Evolutionary conservation across 371 early-diverging fungal genomes (phyloP), one percentile per base, ranked within the genome.

Genomic region (Syncephalastrum monosporum): DNA sequence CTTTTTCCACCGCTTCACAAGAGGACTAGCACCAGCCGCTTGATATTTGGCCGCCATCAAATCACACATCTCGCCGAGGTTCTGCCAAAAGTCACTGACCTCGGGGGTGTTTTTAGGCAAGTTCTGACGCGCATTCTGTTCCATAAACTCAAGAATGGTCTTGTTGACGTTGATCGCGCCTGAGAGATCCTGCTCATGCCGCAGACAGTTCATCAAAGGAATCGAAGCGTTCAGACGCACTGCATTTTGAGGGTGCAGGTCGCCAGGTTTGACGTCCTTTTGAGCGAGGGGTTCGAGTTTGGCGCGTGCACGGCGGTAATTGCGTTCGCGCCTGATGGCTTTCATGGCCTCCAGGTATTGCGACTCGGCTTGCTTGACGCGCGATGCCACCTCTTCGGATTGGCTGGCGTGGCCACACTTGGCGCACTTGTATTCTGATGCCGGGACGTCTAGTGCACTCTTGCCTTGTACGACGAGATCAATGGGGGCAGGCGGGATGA

Each of bases 31-130:
- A n/a, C 60, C 58, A 15, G 19, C 17, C 6, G 19, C 56, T 42
- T 54, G 61, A 49, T 69, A 71, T 50, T 82, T 67, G 29, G 66
- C 66, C 10, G 76, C 81, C 69, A 79, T 71, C 47, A 67, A 62
- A 45, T 72, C 58, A 47, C 75, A 78, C 51, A 83, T 59, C 55
- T 87, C 87, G 24, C 82, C 86, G n/a, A 89, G 64, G 16, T 84
- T 75, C 56, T 74, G 69, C 62, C 79, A 73, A 56, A 82, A 81
- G 53, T 87, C 87, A 24, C 83, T 82, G 25, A 85, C 70, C 23
- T 84, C 82, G 24, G 86, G 76, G 23, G 84, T 81, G 56, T 82
- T 71, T 25, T 53, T 61, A 8, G 89, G 82, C n/a, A 87, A 63
- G 17, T 75, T 70, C 4, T 60, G 42, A 1, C 52, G 48, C 13